Evolutionary conservation across 495 filamentous ascomycete species (phyloP), one percentile per base, ranked within the genome.

Genomic region (Aspergillus coremiiformis): DNA sequence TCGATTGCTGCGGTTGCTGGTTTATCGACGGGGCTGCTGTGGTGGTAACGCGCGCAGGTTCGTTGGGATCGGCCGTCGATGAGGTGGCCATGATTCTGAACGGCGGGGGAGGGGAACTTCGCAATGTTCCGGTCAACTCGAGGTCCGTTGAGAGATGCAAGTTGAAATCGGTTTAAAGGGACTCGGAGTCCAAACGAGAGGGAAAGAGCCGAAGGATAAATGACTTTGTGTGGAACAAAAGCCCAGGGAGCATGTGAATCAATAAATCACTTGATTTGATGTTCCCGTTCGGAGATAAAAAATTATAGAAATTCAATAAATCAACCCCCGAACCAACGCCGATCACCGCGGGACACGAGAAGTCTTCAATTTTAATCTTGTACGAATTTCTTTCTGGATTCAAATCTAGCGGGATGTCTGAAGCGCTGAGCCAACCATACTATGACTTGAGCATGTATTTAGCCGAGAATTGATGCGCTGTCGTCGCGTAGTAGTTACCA

Each of bases 31-130:
- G 17, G 8, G 1, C 30, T 21, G 47, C 15, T 33, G 44, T 49
- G 43, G 52, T 41, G 15, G 49, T 11, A 15, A 49, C 9, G 32
- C 4, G 24, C 24, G 24, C 24, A 27, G 42, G 33, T 4, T 39
- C 27, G 23, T 49, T 39, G n/a, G 52, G 37, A 45, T 55, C 48
- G 51, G 33, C 50, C 17, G 53, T 47, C 35, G 54, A 51, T 46
- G 58, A 43, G 35, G 57, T 55, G 35, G 54, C 51, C 58, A 61
- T 61, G 33, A 11, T 47, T 20, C 30, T 26, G 39, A 46, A 6
- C 15, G 44, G 48, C 29, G 44, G 44, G 45, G 26, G 11, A n/a
- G 39, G 11, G 27, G n/a, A n/a, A n/a, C n/a, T n/a, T n/a, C n/a
- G n/a, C n/a, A n/a, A n/a, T n/a, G n/a, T n/a, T n/a, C n/a, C n/a